A percentile compares a stretch with the other conserved stretches of the same genome.
These are phyloP conservation scores for Naematelia encephala DNA, from an alignment of 768 basidiomycete genomes.

Conservation along the genomic window DNA sequence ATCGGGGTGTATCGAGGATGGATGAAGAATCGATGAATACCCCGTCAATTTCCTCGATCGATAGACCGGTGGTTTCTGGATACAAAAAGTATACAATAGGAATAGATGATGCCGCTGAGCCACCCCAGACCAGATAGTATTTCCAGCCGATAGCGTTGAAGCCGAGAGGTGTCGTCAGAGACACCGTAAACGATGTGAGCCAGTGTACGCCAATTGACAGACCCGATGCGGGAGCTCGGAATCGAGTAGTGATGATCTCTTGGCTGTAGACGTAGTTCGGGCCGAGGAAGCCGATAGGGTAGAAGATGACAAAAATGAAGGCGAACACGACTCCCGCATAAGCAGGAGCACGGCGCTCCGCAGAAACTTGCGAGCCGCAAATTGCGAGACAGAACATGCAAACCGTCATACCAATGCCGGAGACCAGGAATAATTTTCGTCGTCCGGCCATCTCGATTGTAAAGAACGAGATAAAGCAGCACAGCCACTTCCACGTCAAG, in stretches of 20 bases:
- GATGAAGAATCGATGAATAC: conserved; percentile 9
- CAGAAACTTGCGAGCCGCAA: conserved; percentile 25
- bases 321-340: conserved; percentile 27
- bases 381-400: conserved; percentile 28
- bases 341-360: conserved; percentile 18
- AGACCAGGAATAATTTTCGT: conserved; percentile 20
- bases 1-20: conserved; percentile 10
- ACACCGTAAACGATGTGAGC: conserved; percentile 21
- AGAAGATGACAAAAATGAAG: conserved; percentile 29
- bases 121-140: conserved; percentile 12
- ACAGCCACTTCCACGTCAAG: conserved; percentile 26
- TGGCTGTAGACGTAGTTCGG: conserved; percentile 27
- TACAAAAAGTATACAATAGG: conserved; percentile 6
- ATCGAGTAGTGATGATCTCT: conserved; percentile 28
- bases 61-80: conserved; percentile 2
- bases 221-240: conserved; percentile 27
- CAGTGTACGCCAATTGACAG: conserved; percentile 26
- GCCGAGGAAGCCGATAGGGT: conserved; percentile 30
- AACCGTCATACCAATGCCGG: conserved; percentile 20
- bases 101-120: conserved; percentile 17
- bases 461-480: conserved; percentile 26
- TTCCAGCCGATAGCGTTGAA: conserved; percentile 3
- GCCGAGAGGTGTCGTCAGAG: conserved; percentile 52
- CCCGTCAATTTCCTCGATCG: not conserved
- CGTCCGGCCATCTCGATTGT: conserved; percentile 25